Evolutionary conservation across 805 yeast genomes (phyloP).

Genomic region (Ogataea salicorniae): DNA sequence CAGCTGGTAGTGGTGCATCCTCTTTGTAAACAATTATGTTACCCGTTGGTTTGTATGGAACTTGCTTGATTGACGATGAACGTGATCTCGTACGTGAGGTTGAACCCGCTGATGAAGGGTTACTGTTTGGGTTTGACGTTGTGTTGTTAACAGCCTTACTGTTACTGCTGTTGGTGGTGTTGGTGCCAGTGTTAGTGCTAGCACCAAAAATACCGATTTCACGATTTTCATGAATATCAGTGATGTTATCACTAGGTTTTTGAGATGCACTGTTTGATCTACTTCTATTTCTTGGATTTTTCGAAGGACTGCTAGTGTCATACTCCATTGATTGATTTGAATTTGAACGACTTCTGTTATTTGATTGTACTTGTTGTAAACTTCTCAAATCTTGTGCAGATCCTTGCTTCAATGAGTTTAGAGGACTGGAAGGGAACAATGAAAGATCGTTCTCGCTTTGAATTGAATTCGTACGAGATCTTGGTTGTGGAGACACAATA

Average conservation of each 20-base stretch:
- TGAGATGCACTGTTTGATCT: constrained; percentile 26
- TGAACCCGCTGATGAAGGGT: constrained; percentile 4
- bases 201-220: background rate
- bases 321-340: constrained; percentile 18
- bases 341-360: constrained; percentile 24
- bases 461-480: constrained; percentile 21
- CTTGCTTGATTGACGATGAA: constrained; percentile 17
- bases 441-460: constrained; percentile 21
- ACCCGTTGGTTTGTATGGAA: constrained; percentile 12
- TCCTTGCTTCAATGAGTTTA: constrained; percentile 25
- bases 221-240: constrained; percentile 13
- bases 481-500: background rate
- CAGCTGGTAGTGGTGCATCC: constrained; percentile 9
- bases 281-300: constrained; percentile 12
- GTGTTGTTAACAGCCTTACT: background rate
- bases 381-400: constrained; percentile 15
- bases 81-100: constrained; percentile 16
- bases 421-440: constrained; percentile 18
- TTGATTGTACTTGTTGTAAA: constrained; percentile 7
- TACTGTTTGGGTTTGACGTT: background rate
- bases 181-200: background rate
- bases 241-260: constrained; percentile 15
- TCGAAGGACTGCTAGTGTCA: constrained; percentile 8
- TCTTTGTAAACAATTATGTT: constrained; percentile 15
- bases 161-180: background rate